These are phyloP conservation scores for Diplodia intermedia DNA, from an alignment of 2,329 filamentous ascomycete genomes.

Conservation along the genomic window DNA sequence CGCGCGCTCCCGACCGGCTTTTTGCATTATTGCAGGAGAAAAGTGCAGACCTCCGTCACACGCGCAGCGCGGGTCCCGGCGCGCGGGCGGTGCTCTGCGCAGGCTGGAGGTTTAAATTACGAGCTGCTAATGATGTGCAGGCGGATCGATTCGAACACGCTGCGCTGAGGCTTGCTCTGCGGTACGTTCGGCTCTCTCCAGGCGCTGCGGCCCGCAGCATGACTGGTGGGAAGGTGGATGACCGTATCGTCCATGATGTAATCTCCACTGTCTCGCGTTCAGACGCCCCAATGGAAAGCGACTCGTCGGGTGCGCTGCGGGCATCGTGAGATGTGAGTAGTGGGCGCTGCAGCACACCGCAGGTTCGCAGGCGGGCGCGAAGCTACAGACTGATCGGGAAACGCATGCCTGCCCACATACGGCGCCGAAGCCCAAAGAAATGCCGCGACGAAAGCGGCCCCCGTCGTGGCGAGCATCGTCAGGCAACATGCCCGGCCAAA, in stretches of 20 bases:
- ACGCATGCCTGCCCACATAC: conserved; percentile 20
- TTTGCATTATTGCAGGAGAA: neutral
- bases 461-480: conserved; percentile 15
- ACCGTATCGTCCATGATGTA: conserved; percentile 22
- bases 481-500: neutral
- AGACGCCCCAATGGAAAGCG: neutral
- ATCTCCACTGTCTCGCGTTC: conserved; percentile 10
- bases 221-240: neutral
- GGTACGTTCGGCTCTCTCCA: neutral
- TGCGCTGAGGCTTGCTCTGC: conserved; percentile 8
- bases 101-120: conserved; percentile 3
- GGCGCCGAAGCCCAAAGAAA: conserved; percentile 5
- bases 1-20: neutral
- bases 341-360: conserved; percentile 15
- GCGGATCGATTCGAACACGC: conserved; percentile 3
- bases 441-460: conserved; percentile 1
- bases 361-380: conserved; percentile 16
- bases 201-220: neutral
- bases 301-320: conserved; percentile 7
- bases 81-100: conserved; percentile 9
- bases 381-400: neutral
- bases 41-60: conserved; percentile 15
- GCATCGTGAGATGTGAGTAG: conserved; percentile 22
- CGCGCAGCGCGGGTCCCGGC: conserved; percentile 7
- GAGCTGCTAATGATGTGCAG: conserved; percentile 25